These are phyloP conservation scores for Neophaeococcomyces aloes DNA, from an alignment of 2,329 filamentous ascomycete species.

Conservation along the genomic window DNA sequence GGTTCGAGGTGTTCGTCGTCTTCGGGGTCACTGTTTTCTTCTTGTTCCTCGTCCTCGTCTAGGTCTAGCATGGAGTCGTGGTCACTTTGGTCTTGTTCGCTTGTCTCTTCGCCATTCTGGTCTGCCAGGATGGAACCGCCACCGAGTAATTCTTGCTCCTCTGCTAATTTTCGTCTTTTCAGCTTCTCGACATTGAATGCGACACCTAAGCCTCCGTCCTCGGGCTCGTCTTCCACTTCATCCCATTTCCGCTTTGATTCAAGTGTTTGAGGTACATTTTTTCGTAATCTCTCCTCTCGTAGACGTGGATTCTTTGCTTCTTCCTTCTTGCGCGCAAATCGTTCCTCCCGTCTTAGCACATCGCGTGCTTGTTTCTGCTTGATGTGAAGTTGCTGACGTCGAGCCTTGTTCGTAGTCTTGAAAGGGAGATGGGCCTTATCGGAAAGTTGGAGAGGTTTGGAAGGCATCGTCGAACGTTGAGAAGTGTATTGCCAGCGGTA, in stretches of 20 bases:
- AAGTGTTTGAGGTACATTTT: constrained; percentile 69
- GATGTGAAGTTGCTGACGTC: constrained; percentile 66
- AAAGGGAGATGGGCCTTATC: constrained; percentile 37
- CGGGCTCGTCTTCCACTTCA: constrained; percentile 49
- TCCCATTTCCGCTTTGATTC: constrained; percentile 90
- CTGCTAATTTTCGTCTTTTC: constrained; percentile 37
- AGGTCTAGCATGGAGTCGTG: constrained; percentile 69
- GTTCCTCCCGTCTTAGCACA: constrained; percentile 62
- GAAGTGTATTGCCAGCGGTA: background rate
- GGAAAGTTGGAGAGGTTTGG: constrained; percentile 20
- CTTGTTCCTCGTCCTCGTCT: constrained; percentile 18
- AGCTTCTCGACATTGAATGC: constrained; percentile 40
- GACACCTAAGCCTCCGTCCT: constrained; percentile 34
- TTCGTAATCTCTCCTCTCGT: constrained; percentile 59
- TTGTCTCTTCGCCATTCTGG: constrained; percentile 25
- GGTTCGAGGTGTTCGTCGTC: constrained; percentile 15
- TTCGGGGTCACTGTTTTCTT: background rate
- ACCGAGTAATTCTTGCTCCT: constrained; percentile 34
- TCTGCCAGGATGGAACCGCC: constrained; percentile 35
- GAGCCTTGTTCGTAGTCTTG: constrained; percentile 62
- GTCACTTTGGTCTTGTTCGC: constrained; percentile 41
- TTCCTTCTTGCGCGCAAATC: constrained; percentile 69
- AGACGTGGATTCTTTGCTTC: constrained; percentile 74
- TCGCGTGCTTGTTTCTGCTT: constrained; percentile 68
- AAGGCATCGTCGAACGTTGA: constrained; percentile 34